These are phyloP conservation scores for Fagus crenata DNA, from an alignment of 306 rosid genomes.

Conservation along the genomic window DNA sequence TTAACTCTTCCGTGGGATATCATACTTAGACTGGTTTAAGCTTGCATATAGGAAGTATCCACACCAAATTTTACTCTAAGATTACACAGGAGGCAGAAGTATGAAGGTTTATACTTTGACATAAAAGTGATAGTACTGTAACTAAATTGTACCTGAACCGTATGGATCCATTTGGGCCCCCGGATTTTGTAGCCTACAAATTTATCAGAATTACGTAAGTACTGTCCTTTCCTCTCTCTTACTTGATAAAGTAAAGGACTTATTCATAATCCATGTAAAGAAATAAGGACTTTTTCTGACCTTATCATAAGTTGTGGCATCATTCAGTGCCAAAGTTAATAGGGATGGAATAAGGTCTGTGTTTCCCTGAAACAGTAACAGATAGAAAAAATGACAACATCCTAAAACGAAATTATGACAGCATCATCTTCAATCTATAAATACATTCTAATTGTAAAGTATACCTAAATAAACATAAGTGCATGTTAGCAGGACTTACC, in stretches of 20 bases:
- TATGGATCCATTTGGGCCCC: slow-evolving; percentile 94
- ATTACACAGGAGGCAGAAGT: slow-evolving; percentile 7
- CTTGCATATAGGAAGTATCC: not conserved
- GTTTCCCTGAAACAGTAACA: slow-evolving; percentile 56
- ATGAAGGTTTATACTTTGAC: not conserved
- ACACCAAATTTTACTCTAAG: not conserved
- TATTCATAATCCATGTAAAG: not conserved
- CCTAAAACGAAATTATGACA: not conserved
- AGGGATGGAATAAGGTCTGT: slow-evolving; percentile 68
- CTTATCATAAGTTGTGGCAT: slow-evolving; percentile 86
- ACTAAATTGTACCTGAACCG: slow-evolving; percentile 71
- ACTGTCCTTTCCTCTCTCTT: slow-evolving; percentile 21
- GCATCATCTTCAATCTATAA: slow-evolving; percentile 12
- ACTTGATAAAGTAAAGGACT: slow-evolving; percentile 8
- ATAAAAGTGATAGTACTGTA: slow-evolving; percentile 14
- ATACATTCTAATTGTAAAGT: not conserved
- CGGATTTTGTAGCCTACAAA: slow-evolving; percentile 91
- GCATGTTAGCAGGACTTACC: slow-evolving; percentile 38
- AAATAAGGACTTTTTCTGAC: slow-evolving; percentile 39
- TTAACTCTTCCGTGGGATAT: not conserved
- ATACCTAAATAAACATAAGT: slow-evolving; percentile 9
- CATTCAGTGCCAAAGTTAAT: slow-evolving; percentile 76
- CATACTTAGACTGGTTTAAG: not conserved
- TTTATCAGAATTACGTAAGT: slow-evolving; percentile 40
- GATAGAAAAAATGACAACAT: slow-evolving; percentile 17